Conservation (phyloP, 805 yeast genomes). For the Hanseniaspora pseudoguilliermondii region DNA sequence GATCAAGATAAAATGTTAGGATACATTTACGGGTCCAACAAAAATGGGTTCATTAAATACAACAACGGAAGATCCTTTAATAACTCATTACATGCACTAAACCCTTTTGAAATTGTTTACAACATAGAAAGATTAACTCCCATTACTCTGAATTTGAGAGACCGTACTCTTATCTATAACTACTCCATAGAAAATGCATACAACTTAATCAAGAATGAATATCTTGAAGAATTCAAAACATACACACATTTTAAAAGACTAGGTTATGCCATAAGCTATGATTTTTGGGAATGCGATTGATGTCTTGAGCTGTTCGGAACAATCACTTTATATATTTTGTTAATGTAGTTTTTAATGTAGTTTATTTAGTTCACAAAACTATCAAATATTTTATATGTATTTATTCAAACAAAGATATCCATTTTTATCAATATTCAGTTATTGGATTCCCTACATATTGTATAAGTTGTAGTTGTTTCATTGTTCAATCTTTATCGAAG, state of each 20-base stretch:
- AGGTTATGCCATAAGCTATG: background rate
- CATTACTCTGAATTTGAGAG: background rate
- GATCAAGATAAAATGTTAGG: background rate
- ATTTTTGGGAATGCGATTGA: slow-evolving; percentile 6
- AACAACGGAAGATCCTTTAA: slow-evolving; percentile 9
- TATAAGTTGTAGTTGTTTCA: too few relatives aligned
- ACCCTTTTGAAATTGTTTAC: slow-evolving; percentile 8
- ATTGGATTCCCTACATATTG: too few relatives aligned
- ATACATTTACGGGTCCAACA: background rate
- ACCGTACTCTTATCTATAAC: background rate
- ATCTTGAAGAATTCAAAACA: background rate
- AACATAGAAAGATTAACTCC: slow-evolving; percentile 9
- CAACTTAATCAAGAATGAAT: background rate
- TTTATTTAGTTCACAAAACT: too few relatives aligned
- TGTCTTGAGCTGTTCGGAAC: background rate
- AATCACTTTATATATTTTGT: too few relatives aligned
- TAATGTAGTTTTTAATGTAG: too few relatives aligned
- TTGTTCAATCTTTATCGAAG: background rate
- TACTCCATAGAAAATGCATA: slow-evolving; percentile 7
- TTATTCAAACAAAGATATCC: too few relatives aligned
- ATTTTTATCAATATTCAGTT: too few relatives aligned
- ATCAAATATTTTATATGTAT: too few relatives aligned
- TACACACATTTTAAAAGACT: slow-evolving; percentile 4
- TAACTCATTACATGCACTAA: background rate
- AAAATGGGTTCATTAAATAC: slow-evolving; percentile 4